Base-by-base conservation (phyloP, 345 rosid genomes). In the Euphorbia pulcherrima region DNA sequence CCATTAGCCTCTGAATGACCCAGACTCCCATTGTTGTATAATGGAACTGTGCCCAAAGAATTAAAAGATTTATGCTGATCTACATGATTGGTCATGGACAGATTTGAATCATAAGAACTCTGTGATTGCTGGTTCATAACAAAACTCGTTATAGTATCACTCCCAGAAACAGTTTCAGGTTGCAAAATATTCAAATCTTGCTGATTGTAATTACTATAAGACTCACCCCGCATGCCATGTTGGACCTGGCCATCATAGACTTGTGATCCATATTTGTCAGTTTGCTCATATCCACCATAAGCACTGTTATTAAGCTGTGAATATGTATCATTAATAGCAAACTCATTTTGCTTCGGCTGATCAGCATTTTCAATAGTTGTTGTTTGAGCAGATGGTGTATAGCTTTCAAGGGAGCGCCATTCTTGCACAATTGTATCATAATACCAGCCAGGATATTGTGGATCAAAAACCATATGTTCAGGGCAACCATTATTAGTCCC, bases 401-500 rank as follows among this genome's bases (percentile, higher is more conserved):
- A 88, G 82, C 83, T 86, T 52, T 95, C 97, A 60, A 90, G 64
- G 9, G 87, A 17, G 64, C 68, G 78, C 97, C 97, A 95, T 65
- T 88, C 90, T 79, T 82, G 86, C 29, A 77, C 76, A 78, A 86
- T 74, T 48, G 84, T 81, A 61, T 92, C 92, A 75, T 80, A 92
- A 81, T 92, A 95, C 97, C 97, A 95, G 72, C 91, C 99, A 44
- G 97, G 99, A 74, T 84, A 90, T 56, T 88, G 97, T 9, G 90
- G 82, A 72, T 95, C 94, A 84, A 92, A 95, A 55, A 79, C 67
- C 92, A 95, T 92, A 74, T 90, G 90, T 60, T 88, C 94, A 5
- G 97, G 96, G 74, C 90, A 90, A 41, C 88, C 97, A 76, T 82
- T 85, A 76, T 87, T 73, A 73, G 35, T 60, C 69, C 59, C 80